Evolutionary conservation across 2,329 filamentous ascomycete species (phyloP), one percentile per base, ranked within the genome.

Genomic region (Metarhizium brunneum): DNA sequence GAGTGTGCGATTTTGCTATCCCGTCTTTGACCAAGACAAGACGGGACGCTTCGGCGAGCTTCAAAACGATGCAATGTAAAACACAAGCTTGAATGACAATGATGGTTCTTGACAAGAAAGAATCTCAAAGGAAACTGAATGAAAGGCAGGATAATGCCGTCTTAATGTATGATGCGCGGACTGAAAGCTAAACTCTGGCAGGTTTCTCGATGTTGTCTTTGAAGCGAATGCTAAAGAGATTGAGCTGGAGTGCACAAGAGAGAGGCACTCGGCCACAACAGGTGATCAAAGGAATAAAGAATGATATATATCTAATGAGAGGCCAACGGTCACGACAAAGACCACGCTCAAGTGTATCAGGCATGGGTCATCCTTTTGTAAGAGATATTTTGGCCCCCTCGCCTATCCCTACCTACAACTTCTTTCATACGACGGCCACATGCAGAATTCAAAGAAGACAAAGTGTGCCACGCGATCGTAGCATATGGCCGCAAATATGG

Each of bases 401-500:
- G 25, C 30, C 47, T 49, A 25, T 30, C 30, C 47, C 32, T 47
- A 40, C n/a, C 10, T 38, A n/a, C 25, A 10, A 25, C 30, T 35
- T 48, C 51, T 53, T 48, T 55, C 48, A 40, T n/a, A 43, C 47
- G 11, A 25, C 48, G 36, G 20, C 50, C 50, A 55, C 54, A 53
- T 54, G 49, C 18, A 30, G 50, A 30, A 50, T 40, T 47, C 10
- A n/a, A 54, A 55, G 45, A 53, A 49, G 48, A 57, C 40, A 54
- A 49, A 54, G 48, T 38, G 42, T 36, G 54, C 54, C 58, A 59
- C 58, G 54, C 43, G 56, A 54, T 47, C 54, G 42, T 6, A 47
- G 56, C 56, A 56, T 53, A 55, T 56, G 58, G 54, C 47, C 56
- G 50, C 30, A 40, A 56, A 47, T 29, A 53, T 42, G 53, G 40